Base-by-base conservation (phyloP, 805 yeast species). In the Saccharomycopsis fibuligera region DNA sequence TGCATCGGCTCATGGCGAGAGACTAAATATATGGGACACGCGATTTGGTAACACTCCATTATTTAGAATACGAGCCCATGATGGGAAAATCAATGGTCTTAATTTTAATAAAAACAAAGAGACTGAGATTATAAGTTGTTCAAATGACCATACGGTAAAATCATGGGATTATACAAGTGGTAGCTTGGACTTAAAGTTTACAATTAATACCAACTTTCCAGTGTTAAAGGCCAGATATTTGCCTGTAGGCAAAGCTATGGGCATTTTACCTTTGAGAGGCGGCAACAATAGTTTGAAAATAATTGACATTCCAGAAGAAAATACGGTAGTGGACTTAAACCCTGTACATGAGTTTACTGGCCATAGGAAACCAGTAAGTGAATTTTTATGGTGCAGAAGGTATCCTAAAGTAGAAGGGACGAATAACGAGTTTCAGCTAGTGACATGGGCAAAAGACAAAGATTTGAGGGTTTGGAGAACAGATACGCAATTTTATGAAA, bases 381-480 rank as follows among this genome's bases (percentile, higher is more conserved):
- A 93, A 60, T 89, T 91, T 59, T 68, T 89, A 1, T 91, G 96
- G 96, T 71, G 98, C 55, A 68, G 78, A 5, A 71, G 88, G 33
- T 76, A 79, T 49, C 62, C 73, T 1, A 62, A 69, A 3, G 61
- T 70, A 1, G 62, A 59, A 0, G n/a, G 33, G 16, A 82, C 81
- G 56, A 88, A 86, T 66, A 70, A 91, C 47, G 96, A 90, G 51
- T 93, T 78, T 60, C 98, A 93, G 62, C 64, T 93, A 44, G 91
- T 93, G 1, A 87, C 98, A 0, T 91, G 98, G 97, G 83, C 95
- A 1, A 81, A 86, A 45, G 98, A 93, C 61, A 78, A 81, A 56
- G 95, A 87, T 60, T 68, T 93, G 50, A 72, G 90, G 52, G 65
- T 90, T 42, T 91, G 97, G 97, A 84, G 88, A 0, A 64, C 79